phyloP scores from a whole-genome alignment of 305 asterid genomes.

The Ajuga reptans region DNA sequence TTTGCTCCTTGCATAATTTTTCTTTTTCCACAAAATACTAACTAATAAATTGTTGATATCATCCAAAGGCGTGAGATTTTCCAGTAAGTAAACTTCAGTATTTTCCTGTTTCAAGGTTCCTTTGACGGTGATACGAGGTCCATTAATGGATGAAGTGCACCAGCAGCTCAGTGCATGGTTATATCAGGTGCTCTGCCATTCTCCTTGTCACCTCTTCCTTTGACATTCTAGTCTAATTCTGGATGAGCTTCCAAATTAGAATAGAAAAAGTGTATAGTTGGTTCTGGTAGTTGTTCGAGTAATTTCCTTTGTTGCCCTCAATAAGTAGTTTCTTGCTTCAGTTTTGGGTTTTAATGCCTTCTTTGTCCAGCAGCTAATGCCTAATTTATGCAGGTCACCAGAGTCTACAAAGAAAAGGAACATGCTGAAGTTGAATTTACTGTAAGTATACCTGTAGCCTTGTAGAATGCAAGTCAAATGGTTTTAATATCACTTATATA shows the following conservation, averaged over 20 bases:
- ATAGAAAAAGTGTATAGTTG: neutral
- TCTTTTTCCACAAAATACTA: neutral
- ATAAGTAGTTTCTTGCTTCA: neutral
- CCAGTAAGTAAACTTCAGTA: slow-evolving; percentile 11
- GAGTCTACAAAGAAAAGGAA: slow-evolving; percentile 74
- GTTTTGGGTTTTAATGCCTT: slow-evolving; percentile 1
- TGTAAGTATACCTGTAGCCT: slow-evolving; percentile 37
- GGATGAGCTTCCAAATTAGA: neutral
- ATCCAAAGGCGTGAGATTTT: slow-evolving; percentile 4
- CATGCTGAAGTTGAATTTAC: slow-evolving; percentile 73
- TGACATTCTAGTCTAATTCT: slow-evolving; percentile 1
- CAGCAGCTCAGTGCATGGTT: slow-evolving; percentile 61
- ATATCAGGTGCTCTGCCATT: slow-evolving; percentile 47
- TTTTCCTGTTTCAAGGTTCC: slow-evolving; percentile 45
- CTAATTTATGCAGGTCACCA: slow-evolving; percentile 45
- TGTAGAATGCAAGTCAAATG: neutral
- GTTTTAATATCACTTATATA: slow-evolving; percentile 12
- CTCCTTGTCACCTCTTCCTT: slow-evolving; percentile 12
- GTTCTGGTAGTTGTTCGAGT: neutral
- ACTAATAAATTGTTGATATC: slow-evolving; percentile 8
- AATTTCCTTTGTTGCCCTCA: neutral
- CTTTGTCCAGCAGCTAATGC: slow-evolving; percentile 13
- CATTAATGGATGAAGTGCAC: slow-evolving; percentile 73
- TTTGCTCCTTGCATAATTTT: slow-evolving; percentile 21
- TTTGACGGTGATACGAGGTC: slow-evolving; percentile 52